Evolutionary conservation across 2,329 filamentous ascomycete genomes (phyloP).

Genomic region (Colletotrichum tamarilloi): DNA sequence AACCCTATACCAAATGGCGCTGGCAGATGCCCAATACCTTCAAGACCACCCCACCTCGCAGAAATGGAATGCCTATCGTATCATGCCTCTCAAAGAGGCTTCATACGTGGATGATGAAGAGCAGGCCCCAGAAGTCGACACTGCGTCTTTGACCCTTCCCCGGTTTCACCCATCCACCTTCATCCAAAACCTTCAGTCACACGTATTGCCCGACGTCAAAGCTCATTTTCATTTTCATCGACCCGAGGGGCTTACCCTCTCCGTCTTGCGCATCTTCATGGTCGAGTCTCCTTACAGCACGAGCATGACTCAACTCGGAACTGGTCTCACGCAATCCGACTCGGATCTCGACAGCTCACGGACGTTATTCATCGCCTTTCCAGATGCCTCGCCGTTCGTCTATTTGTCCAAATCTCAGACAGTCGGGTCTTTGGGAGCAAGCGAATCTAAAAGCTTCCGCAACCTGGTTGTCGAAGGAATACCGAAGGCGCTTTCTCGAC

Average conservation of each 20-base stretch:
- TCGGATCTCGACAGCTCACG: slow-evolving; percentile 72
- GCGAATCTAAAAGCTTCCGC: slow-evolving; percentile 73
- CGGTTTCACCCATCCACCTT: slow-evolving; percentile 86
- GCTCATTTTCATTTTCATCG: slow-evolving; percentile 84
- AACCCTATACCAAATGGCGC: slow-evolving; percentile 74
- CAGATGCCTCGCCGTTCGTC: slow-evolving; percentile 80
- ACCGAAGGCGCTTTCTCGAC: slow-evolving; percentile 83
- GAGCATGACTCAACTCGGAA: slow-evolving; percentile 62
- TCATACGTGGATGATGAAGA: slow-evolving; percentile 52
- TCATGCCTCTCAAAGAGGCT: slow-evolving; percentile 62
- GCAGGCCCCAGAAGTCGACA: slow-evolving; percentile 48
- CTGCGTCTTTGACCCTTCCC: slow-evolving; percentile 65
- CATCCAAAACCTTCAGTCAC: slow-evolving; percentile 77
- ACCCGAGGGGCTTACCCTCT: slow-evolving; percentile 74
- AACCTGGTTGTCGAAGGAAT: slow-evolving; percentile 81
- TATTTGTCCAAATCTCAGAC: slow-evolving; percentile 70
- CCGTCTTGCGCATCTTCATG: slow-evolving; percentile 82
- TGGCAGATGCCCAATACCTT: slow-evolving; percentile 75
- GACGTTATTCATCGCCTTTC: slow-evolving; percentile 84
- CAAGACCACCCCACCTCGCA: slow-evolving; percentile 73
- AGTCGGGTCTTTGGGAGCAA: slow-evolving; percentile 51
- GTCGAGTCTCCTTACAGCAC: slow-evolving; percentile 78
- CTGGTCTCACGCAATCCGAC: slow-evolving; percentile 39
- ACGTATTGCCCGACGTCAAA: slow-evolving; percentile 83
- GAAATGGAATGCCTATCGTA: slow-evolving; percentile 72